Evolutionary conservation across 2,329 filamentous ascomycete species (phyloP), one percentile per base, ranked within the genome.

Genomic region (Penicillium sp.): DNA sequence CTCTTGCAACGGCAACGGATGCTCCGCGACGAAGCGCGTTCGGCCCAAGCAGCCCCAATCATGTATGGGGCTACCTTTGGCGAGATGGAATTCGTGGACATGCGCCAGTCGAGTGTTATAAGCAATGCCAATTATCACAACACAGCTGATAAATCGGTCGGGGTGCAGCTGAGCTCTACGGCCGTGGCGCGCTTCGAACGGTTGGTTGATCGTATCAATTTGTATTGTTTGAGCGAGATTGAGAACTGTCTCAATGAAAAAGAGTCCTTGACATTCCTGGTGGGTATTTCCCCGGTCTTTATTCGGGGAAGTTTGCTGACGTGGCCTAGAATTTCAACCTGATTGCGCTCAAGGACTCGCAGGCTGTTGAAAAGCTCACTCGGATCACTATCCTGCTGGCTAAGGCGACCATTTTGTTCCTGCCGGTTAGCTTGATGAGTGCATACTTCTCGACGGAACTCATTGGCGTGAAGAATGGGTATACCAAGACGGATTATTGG

Each of bases 351-450:
- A 90, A 88, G 68, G 87, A 91, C 70, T 89, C 87, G 0, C 82
- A 85, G 60, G 84, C 85, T 4, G 88, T 90, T 11, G 88, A 89
- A 56, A 82, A 86, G 19, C 79, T 91, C 19, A 90, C 88, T 0
- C 79, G 88, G 55, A 86, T 88, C 60, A 89, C 88, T 4, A 84
- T 90, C 5, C 75, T 91, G 5, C 78, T 91, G 11, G 88, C 87
- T 44, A 91, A 91, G 69, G 83, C 88, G 6, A 89, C 86, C 12
- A 88, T 91, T 38, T 77, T 91, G 49, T 91, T 91, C 74, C 78
- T 91, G 53, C 88, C 88, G 0, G 86, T 91, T 57, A 87, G 82
- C 61, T 80, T 91, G 46, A 86, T 91, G 83, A 90, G 88, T 4
- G 84, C 79, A 31, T 91, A 90, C 71, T 91, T 90, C 69, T 86